Evolutionary conservation across 2,329 filamentous ascomycete species (phyloP).

Genomic region (Coniella lustricola): DNA sequence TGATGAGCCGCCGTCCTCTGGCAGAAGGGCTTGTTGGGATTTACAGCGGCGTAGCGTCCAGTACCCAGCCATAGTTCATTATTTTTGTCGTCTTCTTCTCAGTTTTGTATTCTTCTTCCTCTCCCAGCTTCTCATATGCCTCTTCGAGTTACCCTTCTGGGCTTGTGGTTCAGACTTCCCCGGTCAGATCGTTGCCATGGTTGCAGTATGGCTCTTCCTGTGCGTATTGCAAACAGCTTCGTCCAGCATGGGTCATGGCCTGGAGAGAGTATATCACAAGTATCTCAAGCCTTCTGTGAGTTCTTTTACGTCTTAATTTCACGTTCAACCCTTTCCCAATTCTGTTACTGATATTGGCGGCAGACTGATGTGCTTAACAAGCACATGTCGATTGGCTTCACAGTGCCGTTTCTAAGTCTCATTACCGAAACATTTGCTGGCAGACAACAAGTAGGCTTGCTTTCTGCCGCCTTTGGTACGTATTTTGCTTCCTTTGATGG

Average conservation of each 20-base stretch:
- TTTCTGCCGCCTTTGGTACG: constrained; percentile 39
- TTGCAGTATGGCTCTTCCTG: constrained; percentile 31
- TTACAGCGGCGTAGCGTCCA: neutral
- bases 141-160: constrained; percentile 30
- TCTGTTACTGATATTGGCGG: neutral
- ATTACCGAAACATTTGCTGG: constrained; percentile 27
- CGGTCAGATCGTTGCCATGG: constrained; percentile 42
- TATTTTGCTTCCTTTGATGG: neutral
- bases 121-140: constrained; percentile 41
- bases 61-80: neutral
- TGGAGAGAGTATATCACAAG: constrained; percentile 23
- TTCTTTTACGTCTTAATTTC: neutral
- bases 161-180: constrained; percentile 34
- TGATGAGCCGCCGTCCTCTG: neutral
- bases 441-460: constrained; percentile 30
- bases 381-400: constrained; percentile 45
- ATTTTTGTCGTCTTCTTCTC: constrained; percentile 17
- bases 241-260: constrained; percentile 10
- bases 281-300: constrained; percentile 21
- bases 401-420: constrained; percentile 42
- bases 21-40: neutral
- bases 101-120: constrained; percentile 32
- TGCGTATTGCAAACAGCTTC: constrained; percentile 19
- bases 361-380: constrained; percentile 44
- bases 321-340: neutral